Evolutionary conservation across 345 rosid species (phyloP), one percentile per base, ranked within the genome.

Genomic region (Cochlearia excelsa): DNA sequence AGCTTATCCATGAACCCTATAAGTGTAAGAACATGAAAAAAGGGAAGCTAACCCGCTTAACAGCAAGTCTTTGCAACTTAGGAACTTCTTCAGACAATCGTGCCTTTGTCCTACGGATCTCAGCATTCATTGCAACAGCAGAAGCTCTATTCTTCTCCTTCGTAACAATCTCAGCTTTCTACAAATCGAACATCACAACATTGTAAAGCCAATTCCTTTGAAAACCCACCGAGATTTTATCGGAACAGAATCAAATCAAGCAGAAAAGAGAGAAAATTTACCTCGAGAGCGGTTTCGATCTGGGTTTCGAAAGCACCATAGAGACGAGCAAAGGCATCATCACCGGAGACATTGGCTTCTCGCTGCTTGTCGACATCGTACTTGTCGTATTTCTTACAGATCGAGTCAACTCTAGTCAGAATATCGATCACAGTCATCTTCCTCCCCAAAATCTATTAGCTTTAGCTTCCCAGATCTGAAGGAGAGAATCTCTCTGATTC

Each of bases 361-460:
- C 78, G 81, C 69, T 84, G 96, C 80, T 81, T 94, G 7, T 82
- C 96, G 70, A 94, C 69, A 73, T 94, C 96, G 84, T 87, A 94
- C 66, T 74, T 83, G 72, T 93, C 99, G 76, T 85, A 93, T 77
- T 84, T 93, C 68, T 87, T 74, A 81, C 97, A 90, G 85, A 93
- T 93, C 81, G 88, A 65, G 61, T 93, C 97, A 34, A 90, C 97
- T 74, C 95, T 79, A 40, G 96, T 87, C 50, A 90, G 75, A 30
- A 93, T 75, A 77, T 93, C 99, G 85, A 90, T 90, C 51, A 93
- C 99, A 63, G 90, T 93, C 99, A 90, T 88, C 52, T 67, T 81
- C 66, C 27, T 81, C 66, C 27, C 40, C 61, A 26, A 27, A 54
- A 31, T 54, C 49, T 26, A 10, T 26, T 5, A 48, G 44, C 16